Evolutionary conservation across 495 filamentous ascomycete species (phyloP), one percentile per base, ranked within the genome.

Genomic region (Penicillium malachiteum): DNA sequence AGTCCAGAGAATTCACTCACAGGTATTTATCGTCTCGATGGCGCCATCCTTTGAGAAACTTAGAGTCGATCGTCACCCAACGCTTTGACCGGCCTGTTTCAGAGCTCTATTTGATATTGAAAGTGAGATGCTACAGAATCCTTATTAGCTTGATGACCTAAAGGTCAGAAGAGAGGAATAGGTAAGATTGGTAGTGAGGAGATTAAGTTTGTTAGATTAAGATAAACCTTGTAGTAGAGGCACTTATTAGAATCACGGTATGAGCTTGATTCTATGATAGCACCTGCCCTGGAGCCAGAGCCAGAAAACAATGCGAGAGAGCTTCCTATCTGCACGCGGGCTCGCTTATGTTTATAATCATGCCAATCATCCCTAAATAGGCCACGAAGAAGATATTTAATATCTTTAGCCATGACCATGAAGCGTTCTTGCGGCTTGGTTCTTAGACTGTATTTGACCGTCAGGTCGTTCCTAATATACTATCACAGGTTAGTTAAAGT

Each of bases 161-260:
- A n/a, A n/a, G n/a, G n/a, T n/a, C n/a, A n/a, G n/a, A n/a, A n/a
- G n/a, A n/a, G n/a, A n/a, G n/a, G n/a, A n/a, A n/a, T n/a, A n/a
- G n/a, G n/a, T n/a, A n/a, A n/a, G n/a, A n/a, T n/a, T n/a, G n/a
- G n/a, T n/a, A n/a, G n/a, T n/a, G n/a, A n/a, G n/a, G n/a, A n/a
- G n/a, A 33, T 34, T 39, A 18, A 16, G 9, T 37, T 26, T 37
- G 30, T 56, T 45, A 63, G 55, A 3, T 21, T n/a, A n/a, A n/a
- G n/a, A n/a, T 38, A 56, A 59, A 68, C 58, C 59, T 32, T 55
- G 41, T 68, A 68, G 48, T 65, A 68, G 38, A 68, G 54, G 41
- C 42, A 60, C 41, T 69, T 34, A 42, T 69, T 66, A 5, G 34
- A 57, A 4, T 56, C 17, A 14, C 16, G 9, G 52, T 69, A 69